Conservation (phyloP, 2,329 filamentous ascomycete genomes). For the Ophiostoma angusticollis region DNA sequence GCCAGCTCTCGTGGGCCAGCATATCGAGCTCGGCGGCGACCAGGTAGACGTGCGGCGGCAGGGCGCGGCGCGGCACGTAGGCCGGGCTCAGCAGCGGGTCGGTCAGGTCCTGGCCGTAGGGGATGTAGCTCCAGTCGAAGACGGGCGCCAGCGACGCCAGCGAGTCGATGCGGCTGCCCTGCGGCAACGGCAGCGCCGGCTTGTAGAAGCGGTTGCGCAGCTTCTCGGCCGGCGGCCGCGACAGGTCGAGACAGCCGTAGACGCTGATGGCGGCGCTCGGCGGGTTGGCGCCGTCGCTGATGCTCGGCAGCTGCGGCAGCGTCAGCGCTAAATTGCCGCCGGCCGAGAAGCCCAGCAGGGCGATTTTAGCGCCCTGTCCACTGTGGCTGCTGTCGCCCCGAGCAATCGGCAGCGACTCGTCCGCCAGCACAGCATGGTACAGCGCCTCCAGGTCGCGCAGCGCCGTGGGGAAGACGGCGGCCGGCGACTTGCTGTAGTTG, state of each 20-base stretch:
- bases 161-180: slow-evolving; percentile 17
- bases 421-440: slow-evolving; percentile 27
- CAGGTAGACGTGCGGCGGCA: slow-evolving; percentile 31
- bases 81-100: slow-evolving; percentile 30
- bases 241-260: slow-evolving; percentile 32
- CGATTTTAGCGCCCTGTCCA: slow-evolving; percentile 21
- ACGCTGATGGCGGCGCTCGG: slow-evolving; percentile 26
- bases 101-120: slow-evolving; percentile 21
- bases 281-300: slow-evolving; percentile 16
- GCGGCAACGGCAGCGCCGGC: slow-evolving; percentile 18
- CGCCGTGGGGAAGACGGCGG: slow-evolving; percentile 28
- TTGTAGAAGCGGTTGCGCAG: slow-evolving; percentile 24
- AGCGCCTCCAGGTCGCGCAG: slow-evolving; percentile 33
- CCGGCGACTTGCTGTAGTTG: slow-evolving; percentile 35
- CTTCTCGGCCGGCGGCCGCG: slow-evolving; percentile 19
- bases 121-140: slow-evolving; percentile 31
- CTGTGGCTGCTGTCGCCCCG: slow-evolving; percentile 3
- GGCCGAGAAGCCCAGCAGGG: slow-evolving; percentile 35
- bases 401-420: slow-evolving; percentile 33
- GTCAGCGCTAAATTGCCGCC: slow-evolving; percentile 35
- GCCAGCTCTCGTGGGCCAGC: slow-evolving; percentile 29
- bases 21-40: slow-evolving; percentile 33
- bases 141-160: slow-evolving; percentile 18
- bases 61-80: slow-evolving; percentile 19
- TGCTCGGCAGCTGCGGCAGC: slow-evolving; percentile 25